A percentile compares a stretch with the other conserved stretches of the same genome.
phyloP scores from a whole-genome alignment of 2,329 filamentous ascomycete genomes.

The Aureobasidium sp. region DNA sequence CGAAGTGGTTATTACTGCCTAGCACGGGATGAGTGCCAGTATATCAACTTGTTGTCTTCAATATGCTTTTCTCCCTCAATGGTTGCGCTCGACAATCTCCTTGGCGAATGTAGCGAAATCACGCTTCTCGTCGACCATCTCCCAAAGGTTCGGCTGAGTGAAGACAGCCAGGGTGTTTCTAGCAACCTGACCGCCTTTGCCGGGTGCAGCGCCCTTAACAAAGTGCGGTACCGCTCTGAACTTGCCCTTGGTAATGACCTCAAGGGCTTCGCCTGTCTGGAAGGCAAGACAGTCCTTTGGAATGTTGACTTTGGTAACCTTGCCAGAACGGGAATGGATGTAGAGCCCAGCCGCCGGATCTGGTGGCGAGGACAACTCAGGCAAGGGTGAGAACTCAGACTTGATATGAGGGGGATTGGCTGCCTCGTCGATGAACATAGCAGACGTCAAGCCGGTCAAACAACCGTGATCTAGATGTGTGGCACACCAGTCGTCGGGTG shows the following conservation, averaged over 20 bases:
- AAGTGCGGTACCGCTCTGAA: constrained; percentile 97
- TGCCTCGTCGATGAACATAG: constrained; percentile 88
- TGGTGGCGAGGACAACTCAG: constrained; percentile 66
- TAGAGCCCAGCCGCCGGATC: constrained; percentile 86
- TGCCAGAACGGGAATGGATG: constrained; percentile 75
- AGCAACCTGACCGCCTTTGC: constrained; percentile 35
- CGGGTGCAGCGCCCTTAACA: constrained; percentile 64
- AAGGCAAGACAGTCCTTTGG: constrained; percentile 88
- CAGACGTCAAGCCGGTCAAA: constrained; percentile 84
- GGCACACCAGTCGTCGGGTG: constrained; percentile 84
- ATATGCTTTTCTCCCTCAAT: constrained; percentile 18
- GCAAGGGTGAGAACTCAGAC: constrained; percentile 38
- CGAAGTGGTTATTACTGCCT: too few species aligned
- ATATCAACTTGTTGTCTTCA: neutral
- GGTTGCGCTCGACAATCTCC: constrained; percentile 39
- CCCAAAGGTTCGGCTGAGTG: constrained; percentile 85
- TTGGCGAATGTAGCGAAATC: constrained; percentile 70
- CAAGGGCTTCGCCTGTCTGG: constrained; percentile 86
- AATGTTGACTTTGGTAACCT: constrained; percentile 84
- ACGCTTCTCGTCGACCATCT: constrained; percentile 61
- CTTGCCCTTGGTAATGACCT: constrained; percentile 80
- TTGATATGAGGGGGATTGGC: constrained; percentile 24
- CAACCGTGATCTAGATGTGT: constrained; percentile 88
- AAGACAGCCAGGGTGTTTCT: constrained; percentile 89
- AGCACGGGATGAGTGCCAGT: neutral